Evolutionary conservation across 192 early-diverging fungal species (phyloP).

Genomic region (Backusella parvicylindrica): DNA sequence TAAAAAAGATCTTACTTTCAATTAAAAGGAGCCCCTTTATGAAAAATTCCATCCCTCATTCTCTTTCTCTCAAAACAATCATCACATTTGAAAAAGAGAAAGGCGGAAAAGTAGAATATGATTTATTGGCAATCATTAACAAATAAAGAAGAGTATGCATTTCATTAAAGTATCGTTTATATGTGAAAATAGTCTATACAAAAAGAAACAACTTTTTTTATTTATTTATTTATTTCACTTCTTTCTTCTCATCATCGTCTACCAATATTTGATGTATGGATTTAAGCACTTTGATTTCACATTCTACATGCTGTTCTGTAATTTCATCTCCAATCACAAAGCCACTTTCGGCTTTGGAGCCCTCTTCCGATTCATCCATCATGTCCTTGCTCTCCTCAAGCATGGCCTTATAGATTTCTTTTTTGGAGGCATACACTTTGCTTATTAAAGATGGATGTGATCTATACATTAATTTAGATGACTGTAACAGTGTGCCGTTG

Average conservation of each 20-base stretch:
- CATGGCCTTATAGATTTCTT: constrained; percentile 14
- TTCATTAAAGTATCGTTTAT: too few relatives aligned
- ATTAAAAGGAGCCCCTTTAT: constrained; percentile 1
- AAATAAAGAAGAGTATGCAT: too few relatives aligned
- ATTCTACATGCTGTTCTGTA: constrained; percentile 17
- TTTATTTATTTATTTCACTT: background rate
- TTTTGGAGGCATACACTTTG: constrained; percentile 23
- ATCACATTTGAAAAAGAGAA: background rate
- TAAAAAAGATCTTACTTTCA: background rate
- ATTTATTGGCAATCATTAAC: too few relatives aligned
- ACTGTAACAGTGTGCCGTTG: constrained; percentile 30
- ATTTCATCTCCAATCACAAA: constrained; percentile 5
- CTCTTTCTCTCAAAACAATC: background rate
- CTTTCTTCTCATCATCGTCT: background rate
- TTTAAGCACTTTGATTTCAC: constrained; percentile 22
- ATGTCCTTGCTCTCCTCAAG: background rate
- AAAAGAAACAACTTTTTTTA: background rate
- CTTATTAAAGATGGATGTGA: constrained; percentile 14
- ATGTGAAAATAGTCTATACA: too few relatives aligned
- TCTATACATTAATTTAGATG: constrained; percentile 15
- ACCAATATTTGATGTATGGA: constrained; percentile 10
- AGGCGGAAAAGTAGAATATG: background rate
- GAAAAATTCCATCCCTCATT: constrained; percentile 6
- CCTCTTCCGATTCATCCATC: constrained; percentile 18
- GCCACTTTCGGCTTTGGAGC: background rate